Evolutionary conservation across 163 green algal species (phyloP).

Genomic region (Coccomyxa subellipsoidea): DNA sequence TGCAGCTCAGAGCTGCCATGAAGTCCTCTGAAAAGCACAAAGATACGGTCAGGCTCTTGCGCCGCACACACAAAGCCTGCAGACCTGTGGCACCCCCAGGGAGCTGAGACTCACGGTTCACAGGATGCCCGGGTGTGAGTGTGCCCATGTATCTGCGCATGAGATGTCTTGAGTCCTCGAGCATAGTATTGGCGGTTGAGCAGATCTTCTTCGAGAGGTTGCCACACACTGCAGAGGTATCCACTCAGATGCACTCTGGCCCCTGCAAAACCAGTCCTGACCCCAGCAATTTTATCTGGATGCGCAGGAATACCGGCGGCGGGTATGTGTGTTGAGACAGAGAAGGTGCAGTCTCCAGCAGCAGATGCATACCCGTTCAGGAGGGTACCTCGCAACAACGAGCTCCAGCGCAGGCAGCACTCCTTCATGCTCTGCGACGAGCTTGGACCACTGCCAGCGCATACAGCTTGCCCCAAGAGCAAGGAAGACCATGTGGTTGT

Average conservation of each 20-base stretch:
- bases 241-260: background rate
- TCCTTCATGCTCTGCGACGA: background rate
- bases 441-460: background rate
- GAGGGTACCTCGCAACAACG: background rate
- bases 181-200: background rate
- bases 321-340: background rate
- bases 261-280: background rate
- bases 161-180: background rate
- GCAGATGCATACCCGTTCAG: background rate
- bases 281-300: background rate
- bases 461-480: background rate
- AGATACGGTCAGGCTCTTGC: background rate
- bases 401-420: background rate
- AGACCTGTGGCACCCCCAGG: background rate
- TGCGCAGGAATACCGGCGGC: background rate
- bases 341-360: background rate
- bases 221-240: background rate
- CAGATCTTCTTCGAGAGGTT: background rate
- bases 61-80: background rate
- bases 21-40: background rate
- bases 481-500: background rate
- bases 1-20: background rate
- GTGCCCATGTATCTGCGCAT: background rate
- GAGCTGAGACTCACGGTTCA: background rate
- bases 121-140: background rate